phyloP scores from a whole-genome alignment of 106 monocot genomes.

The Allium sativum region DNA sequence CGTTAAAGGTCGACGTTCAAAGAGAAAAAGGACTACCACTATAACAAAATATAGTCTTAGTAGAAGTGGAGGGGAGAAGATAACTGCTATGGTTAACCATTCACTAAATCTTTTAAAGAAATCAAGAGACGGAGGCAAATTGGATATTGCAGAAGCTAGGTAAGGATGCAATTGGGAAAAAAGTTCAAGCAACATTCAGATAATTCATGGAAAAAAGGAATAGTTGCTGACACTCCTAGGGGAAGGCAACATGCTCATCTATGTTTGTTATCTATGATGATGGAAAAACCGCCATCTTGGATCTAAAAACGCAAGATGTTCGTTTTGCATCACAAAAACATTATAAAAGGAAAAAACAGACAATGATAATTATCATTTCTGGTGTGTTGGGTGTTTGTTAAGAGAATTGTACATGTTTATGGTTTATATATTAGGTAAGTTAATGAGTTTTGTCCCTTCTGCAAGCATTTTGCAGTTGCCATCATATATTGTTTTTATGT shows the following conservation, averaged over 20 bases:
- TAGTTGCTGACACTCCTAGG: constrained; percentile 27
- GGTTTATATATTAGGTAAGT: neutral
- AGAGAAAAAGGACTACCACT: constrained; percentile 62
- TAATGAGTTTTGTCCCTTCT: neutral
- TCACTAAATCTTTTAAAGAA: constrained; percentile 18
- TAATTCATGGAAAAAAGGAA: constrained; percentile 52
- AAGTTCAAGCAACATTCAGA: constrained; percentile 57
- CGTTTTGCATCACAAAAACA: constrained; percentile 47
- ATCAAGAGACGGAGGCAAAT: constrained; percentile 69
- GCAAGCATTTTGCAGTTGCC: neutral
- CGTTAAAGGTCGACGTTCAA: constrained; percentile 77
- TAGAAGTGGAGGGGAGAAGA: constrained; percentile 7
- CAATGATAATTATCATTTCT: too few species aligned
- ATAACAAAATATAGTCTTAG: neutral
- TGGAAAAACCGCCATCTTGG: constrained; percentile 36
- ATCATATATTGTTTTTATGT: too few species aligned
- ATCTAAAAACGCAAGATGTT: constrained; percentile 49
- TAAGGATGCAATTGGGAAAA: constrained; percentile 86
- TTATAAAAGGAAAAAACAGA: constrained; percentile 27
- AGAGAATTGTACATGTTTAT: neutral
- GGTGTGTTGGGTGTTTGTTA: too few species aligned
- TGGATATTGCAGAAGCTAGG: constrained; percentile 90
- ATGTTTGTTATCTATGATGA: constrained; percentile 39
- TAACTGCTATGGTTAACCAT: constrained; percentile 6
- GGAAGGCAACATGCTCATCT: constrained; percentile 14